Conservation (phyloP, 345 rosid species). For the Lenwebbia sp. region DNA sequence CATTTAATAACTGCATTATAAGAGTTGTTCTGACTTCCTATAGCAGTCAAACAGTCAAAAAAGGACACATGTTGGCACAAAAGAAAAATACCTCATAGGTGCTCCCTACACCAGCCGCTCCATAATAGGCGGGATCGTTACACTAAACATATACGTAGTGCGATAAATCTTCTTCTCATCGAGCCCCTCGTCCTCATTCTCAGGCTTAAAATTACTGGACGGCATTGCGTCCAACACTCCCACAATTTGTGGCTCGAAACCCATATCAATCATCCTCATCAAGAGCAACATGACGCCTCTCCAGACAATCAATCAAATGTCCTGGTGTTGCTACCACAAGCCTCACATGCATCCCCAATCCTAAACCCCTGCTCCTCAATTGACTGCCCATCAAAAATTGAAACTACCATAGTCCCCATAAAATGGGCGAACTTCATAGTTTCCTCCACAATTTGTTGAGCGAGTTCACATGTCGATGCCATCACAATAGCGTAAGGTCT, state of each 20-base stretch:
- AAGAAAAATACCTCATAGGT: no score
- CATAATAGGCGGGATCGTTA: conserved; percentile 90
- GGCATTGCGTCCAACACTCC: conserved; percentile 93
- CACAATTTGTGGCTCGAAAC: conserved; percentile 84
- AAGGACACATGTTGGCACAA: no score
- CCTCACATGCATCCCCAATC: conserved; percentile 96
- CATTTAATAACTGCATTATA: no score
- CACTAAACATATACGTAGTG: conserved; percentile 96
- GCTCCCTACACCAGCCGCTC: conserved; percentile 51
- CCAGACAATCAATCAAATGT: conserved; percentile 79
- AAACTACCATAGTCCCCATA: conserved; percentile 78
- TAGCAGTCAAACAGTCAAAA: no score
- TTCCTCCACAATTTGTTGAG: conserved; percentile 93
- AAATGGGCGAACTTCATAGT: conserved; percentile 85
- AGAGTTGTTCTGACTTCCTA: no score
- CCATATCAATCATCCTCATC: conserved; percentile 95
- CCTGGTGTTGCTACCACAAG: conserved; percentile 88
- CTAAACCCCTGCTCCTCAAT: conserved; percentile 92
- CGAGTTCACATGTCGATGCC: conserved; percentile 86
- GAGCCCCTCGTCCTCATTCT: conserved; percentile 93
- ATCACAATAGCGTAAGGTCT: no score
- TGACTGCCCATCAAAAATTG: conserved; percentile 89
- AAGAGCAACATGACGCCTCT: conserved; percentile 76
- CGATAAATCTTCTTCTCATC: conserved; percentile 83
- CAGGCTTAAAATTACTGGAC: conserved; percentile 83